phyloP scores from a whole-genome alignment of 192 early-diverging fungal species.

The Podila epigama region DNA sequence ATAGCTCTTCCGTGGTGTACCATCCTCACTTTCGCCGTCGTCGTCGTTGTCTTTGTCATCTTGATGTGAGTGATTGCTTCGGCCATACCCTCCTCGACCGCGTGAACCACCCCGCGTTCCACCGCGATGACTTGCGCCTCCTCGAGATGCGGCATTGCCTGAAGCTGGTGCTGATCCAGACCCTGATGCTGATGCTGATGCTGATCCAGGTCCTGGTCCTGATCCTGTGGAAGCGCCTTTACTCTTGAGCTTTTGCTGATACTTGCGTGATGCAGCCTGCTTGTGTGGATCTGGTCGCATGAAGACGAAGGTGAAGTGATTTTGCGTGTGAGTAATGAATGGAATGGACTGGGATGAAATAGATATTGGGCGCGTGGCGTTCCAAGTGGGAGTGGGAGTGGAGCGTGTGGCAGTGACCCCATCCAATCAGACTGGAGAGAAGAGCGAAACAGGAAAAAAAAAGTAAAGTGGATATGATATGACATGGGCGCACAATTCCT shows the following conservation, averaged over 20 bases:
- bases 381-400: too few species aligned
- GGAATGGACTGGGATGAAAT: too few species aligned
- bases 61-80: background rate
- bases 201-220: slow-evolving; percentile 7
- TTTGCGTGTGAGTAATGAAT: background rate
- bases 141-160: background rate
- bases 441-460: too few species aligned
- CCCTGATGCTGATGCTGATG: background rate
- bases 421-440: too few species aligned
- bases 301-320: too few species aligned
- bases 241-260: slow-evolving; percentile 33
- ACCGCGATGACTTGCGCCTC: background rate
- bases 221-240: slow-evolving; percentile 5
- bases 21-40: slow-evolving; percentile 3
- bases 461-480: too few species aligned
- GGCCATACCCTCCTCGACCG: background rate
- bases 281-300: slow-evolving; percentile 51
- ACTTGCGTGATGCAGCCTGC: slow-evolving; percentile 45
- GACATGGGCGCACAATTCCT: too few species aligned
- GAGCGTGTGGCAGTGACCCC: too few species aligned
- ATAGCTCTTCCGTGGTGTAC: slow-evolving; percentile 26
- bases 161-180: background rate
- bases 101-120: slow-evolving; percentile 15
- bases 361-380: too few species aligned
- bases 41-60: background rate